A percentile compares a stretch with the other conserved stretches of the same genome.
Evolutionary conservation across 805 yeast species (phyloP).

Genomic region (Suhomyces faveliae): DNA sequence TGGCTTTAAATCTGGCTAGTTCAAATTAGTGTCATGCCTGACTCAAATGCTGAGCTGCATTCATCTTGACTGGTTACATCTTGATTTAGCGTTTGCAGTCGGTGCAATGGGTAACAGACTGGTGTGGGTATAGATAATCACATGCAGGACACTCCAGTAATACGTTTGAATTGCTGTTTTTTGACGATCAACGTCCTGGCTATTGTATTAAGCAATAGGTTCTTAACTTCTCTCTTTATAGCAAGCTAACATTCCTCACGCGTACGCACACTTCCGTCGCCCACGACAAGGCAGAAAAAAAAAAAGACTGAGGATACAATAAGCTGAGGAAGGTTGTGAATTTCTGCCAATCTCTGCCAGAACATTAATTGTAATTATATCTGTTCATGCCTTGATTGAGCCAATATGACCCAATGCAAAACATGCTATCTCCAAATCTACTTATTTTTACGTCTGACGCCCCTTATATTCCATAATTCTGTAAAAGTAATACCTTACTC

Average conservation of each 20-base stretch:
- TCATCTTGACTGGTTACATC: not conserved
- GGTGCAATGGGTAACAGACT: not conserved
- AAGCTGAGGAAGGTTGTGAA: not conserved
- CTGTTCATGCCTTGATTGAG: no score
- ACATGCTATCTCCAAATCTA: no score
- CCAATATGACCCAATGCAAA: not conserved
- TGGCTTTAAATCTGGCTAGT: not conserved
- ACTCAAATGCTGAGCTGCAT: not conserved
- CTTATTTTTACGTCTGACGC: not conserved
- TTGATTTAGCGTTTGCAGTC: not conserved
- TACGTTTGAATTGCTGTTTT: not conserved
- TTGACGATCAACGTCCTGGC: no score
- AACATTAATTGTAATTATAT: not conserved
- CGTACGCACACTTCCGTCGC: constrained; percentile 1
- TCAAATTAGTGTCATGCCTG: not conserved
- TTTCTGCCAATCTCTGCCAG: not conserved
- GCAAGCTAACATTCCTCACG: not conserved
- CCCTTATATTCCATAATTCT: not conserved
- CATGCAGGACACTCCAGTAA: not conserved
- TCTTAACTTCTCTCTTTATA: not conserved
- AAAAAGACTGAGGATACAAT: not conserved
- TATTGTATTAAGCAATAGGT: no score
- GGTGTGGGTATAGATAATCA: not conserved
- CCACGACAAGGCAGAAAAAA: not conserved
- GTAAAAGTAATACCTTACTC: no score